phyloP scores from a whole-genome alignment of 352 stramenopile genomes.

The Thalassiosira pacifica region DNA sequence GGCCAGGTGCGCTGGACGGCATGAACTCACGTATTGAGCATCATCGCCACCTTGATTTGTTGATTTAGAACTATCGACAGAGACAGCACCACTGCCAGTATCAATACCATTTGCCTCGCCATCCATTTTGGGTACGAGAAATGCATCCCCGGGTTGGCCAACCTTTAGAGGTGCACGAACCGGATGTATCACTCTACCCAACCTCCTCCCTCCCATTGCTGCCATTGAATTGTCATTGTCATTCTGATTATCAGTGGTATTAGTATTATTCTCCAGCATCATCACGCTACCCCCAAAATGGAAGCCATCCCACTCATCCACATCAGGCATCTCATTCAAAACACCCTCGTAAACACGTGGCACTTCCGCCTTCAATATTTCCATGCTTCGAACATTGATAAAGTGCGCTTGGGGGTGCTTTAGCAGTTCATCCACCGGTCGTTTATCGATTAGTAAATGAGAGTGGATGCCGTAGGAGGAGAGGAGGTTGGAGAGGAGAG shows the following conservation, averaged over 20 bases:
- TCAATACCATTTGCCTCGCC: background rate
- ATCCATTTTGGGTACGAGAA: conserved; percentile 23
- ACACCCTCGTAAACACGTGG: conserved; percentile 60
- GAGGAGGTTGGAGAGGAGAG: conserved; percentile 78
- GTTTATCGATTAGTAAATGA: conserved; percentile 72
- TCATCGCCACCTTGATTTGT: background rate
- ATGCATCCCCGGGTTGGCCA: conserved; percentile 52
- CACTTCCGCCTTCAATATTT: conserved; percentile 88
- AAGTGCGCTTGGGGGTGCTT: conserved; percentile 94
- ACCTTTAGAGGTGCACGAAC: conserved; percentile 45
- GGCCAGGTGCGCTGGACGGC: conserved; percentile 65
- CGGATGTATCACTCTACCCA: conserved; percentile 79
- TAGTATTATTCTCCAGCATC: conserved; percentile 77
- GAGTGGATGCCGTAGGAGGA: conserved; percentile 69
- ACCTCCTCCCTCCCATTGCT: conserved; percentile 79
- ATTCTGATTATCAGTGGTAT: conserved; percentile 87
- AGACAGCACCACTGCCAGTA: background rate
- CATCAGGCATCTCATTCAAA: conserved; percentile 63
- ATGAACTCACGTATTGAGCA: conserved; percentile 32
- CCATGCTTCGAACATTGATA: conserved; percentile 94
- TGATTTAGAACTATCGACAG: too few species aligned
- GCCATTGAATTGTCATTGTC: too few species aligned
- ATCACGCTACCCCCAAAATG: conserved; percentile 75
- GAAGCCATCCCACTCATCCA: conserved; percentile 84
- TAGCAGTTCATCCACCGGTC: conserved; percentile 61